These are phyloP conservation scores for Chlorella variabilis DNA, from an alignment of 163 green algal species.

Conservation along the genomic window DNA sequence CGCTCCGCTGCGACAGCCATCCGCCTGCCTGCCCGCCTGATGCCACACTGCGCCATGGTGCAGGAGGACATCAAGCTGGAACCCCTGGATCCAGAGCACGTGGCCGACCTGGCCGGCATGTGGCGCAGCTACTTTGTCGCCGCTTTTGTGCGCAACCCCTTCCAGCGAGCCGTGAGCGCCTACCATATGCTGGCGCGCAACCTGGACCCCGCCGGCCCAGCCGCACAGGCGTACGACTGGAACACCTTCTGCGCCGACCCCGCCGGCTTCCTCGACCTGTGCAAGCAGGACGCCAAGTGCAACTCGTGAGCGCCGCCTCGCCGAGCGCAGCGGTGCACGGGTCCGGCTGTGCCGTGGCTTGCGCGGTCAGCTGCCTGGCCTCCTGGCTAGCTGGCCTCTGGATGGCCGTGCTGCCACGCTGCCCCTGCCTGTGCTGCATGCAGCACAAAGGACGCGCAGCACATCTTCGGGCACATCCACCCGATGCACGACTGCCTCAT, in stretches of 20 bases:
- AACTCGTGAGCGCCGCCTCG: constrained; percentile 17
- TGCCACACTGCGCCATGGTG: too few species aligned
- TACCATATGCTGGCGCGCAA: constrained; percentile 39
- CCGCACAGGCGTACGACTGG: constrained; percentile 6
- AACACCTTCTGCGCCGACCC: constrained; percentile 24
- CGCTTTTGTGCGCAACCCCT: constrained; percentile 38
- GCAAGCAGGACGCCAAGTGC: constrained; percentile 11
- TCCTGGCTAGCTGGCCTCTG: too few species aligned
- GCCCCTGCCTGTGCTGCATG: not conserved
- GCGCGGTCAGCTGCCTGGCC: too few species aligned
- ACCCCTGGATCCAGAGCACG: not conserved
- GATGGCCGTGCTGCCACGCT: too few species aligned
- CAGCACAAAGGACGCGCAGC: too few species aligned
- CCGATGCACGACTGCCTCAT: constrained; percentile 14
- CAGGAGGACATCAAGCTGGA: not conserved
- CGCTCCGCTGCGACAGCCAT: too few species aligned
- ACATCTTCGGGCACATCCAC: constrained; percentile 17
- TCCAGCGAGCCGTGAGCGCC: constrained; percentile 19
- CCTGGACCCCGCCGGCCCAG: constrained; percentile 7
- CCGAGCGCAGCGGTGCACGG: too few species aligned
- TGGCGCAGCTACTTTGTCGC: constrained; percentile 38
- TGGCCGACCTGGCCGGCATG: not conserved
- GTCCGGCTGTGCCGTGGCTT: too few species aligned
- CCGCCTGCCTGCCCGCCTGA: too few species aligned
- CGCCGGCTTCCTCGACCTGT: constrained; percentile 4